Conservation (phyloP, 1,284 basidiomycete genomes). For the Pseudozyma sp. region DNA sequence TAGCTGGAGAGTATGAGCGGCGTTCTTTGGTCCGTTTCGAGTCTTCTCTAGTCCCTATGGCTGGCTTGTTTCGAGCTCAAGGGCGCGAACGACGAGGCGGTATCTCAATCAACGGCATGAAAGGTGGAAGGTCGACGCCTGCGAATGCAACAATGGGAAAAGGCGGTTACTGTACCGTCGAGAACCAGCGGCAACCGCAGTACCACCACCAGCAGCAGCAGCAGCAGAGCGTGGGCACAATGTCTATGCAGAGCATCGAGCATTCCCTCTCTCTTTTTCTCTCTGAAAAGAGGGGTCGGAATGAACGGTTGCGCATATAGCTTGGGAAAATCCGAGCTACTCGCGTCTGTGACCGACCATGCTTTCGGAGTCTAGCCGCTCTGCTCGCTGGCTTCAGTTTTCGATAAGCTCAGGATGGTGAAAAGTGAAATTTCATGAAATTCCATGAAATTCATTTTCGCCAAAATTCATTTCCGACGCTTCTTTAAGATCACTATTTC, state of each 20-base stretch:
- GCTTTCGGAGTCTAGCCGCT: constrained; percentile 5
- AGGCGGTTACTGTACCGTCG: no score
- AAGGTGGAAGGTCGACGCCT: no score
- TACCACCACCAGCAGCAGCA: not conserved
- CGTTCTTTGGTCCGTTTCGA: no score
- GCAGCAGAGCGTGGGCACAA: not conserved
- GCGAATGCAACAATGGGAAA: no score
- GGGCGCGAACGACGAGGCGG: no score
- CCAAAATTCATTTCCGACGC: constrained; percentile 2
- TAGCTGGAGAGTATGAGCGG: no score
- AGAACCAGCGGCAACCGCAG: no score
- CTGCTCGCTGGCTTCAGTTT: not conserved
- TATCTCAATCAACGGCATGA: no score
- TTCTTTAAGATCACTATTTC: not conserved
- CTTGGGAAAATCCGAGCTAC: constrained; percentile 39
- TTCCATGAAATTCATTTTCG: not conserved
- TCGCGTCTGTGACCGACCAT: constrained; percentile 16
- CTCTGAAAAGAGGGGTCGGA: constrained; percentile 1
- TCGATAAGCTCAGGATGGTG: not conserved
- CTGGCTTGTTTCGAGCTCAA: no score
- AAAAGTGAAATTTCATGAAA: constrained; percentile 1
- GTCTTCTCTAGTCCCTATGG: no score
- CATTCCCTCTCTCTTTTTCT: not conserved
- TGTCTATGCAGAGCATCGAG: constrained; percentile 9
- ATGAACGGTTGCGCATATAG: constrained; percentile 6